Evolutionary conservation across 176 grass and related monocot genomes (phyloP).

Genomic region (Avena insularis): DNA sequence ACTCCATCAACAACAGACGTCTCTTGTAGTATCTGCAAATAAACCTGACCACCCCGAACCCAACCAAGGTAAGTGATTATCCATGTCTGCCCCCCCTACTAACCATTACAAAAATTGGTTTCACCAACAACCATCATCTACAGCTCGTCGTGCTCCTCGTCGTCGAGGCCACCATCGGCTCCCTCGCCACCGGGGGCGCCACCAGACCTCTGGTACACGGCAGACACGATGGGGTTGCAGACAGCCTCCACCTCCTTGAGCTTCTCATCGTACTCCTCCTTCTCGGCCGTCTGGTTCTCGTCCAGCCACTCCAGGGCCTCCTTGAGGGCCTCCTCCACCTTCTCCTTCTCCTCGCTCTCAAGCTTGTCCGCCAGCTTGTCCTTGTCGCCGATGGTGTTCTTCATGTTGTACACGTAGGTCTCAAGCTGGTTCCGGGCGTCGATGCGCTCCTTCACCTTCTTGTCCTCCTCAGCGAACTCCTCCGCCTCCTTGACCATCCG

Average conservation of each 20-base stretch:
- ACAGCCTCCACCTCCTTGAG: conserved; percentile 83
- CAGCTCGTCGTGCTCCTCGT: conserved; percentile 70
- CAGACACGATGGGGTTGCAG: conserved; percentile 72
- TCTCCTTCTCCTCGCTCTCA: conserved; percentile 81
- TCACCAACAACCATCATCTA: conserved; percentile 24
- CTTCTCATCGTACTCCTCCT: conserved; percentile 81
- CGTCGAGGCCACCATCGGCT: conserved; percentile 5
- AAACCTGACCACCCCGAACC: conserved; percentile 10
- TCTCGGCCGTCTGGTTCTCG: conserved; percentile 71
- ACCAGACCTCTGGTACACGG: conserved; percentile 65
- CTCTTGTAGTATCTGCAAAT: conserved; percentile 24
- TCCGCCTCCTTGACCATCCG: conserved; percentile 75
- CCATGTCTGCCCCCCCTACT: conserved; percentile 8
- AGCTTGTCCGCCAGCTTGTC: conserved; percentile 76
- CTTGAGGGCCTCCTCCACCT: conserved; percentile 73
- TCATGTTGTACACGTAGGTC: conserved; percentile 84
- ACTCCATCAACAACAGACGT: conserved; percentile 29
- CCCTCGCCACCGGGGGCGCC: conserved; percentile 29
- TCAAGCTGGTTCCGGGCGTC: conserved; percentile 72
- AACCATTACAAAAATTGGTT: conserved; percentile 55
- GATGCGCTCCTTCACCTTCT: conserved; percentile 74
- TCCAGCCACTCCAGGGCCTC: conserved; percentile 77
- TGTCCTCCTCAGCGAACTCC: conserved; percentile 75
- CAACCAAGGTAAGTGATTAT: neutral
- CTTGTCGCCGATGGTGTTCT: conserved; percentile 70